A percentile compares a stretch with the other conserved stretches of the same genome.
Conservation (phyloP, 179 eudicot genomes). For the Actinidia chinensis region DNA sequence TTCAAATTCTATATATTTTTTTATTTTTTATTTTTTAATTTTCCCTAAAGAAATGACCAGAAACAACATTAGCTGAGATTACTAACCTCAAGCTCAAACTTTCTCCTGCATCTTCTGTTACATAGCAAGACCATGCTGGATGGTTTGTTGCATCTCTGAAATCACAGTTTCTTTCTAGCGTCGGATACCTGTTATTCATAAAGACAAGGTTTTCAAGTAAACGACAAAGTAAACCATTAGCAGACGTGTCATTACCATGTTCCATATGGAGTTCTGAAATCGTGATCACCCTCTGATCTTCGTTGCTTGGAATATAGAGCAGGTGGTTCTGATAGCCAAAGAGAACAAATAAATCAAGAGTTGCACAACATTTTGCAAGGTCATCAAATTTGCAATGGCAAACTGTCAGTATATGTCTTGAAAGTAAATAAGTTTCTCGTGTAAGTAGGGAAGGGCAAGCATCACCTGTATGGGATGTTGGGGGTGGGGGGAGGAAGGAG, state of each 20-base stretch:
- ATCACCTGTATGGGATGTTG: background rate
- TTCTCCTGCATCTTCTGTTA: slow-evolving; percentile 42
- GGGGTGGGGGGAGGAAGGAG: no score
- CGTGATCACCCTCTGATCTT: slow-evolving; percentile 27
- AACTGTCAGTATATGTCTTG: background rate
- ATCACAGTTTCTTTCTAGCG: slow-evolving; percentile 27
- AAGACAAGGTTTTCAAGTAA: background rate
- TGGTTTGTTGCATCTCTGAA: slow-evolving; percentile 26
- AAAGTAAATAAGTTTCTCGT: background rate
- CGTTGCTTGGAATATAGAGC: slow-evolving; percentile 28
- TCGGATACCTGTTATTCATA: slow-evolving; percentile 38
- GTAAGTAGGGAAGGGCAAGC: background rate
- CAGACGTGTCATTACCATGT: slow-evolving; percentile 40
- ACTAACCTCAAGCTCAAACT: slow-evolving; percentile 58
- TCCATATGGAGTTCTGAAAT: slow-evolving; percentile 32
- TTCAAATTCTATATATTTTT: no score
- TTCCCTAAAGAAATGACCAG: slow-evolving; percentile 1
- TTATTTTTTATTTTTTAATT: no score
- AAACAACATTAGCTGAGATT: background rate
- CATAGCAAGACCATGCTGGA: slow-evolving; percentile 30
- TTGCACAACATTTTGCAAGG: background rate
- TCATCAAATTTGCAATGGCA: slow-evolving; percentile 3
- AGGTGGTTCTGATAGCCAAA: slow-evolving; percentile 33
- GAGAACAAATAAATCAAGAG: slow-evolving; percentile 8
- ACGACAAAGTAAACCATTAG: background rate